Conservation (phyloP, 1,139 yeast species). For the Yamadazyma sp. region DNA sequence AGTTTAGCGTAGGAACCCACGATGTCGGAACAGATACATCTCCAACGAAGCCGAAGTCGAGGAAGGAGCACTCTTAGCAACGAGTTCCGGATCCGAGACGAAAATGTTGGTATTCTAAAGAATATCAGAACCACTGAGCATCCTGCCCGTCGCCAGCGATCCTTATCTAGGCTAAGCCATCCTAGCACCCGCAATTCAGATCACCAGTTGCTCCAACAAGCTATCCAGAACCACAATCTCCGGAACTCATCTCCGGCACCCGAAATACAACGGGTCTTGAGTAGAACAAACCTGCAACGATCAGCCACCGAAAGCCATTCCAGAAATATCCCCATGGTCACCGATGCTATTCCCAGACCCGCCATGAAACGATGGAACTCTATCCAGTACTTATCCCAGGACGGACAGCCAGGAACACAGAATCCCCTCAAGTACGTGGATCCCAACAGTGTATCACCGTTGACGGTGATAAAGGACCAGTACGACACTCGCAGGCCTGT, state of each 20-base stretch:
- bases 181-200: conserved; percentile 5
- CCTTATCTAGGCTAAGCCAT: conserved; percentile 12
- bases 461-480: conserved; percentile 30
- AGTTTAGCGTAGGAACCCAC: background rate
- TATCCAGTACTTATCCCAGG: conserved; percentile 14
- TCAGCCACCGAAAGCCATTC: conserved; percentile 1
- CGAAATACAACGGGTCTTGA: conserved; percentile 1
- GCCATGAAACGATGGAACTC: conserved; percentile 27
- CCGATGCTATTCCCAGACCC: conserved; percentile 15
- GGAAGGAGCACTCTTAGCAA: conserved; percentile 10
- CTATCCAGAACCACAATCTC: conserved; percentile 11
- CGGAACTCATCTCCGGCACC: conserved; percentile 9
- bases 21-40: conserved; percentile 3
- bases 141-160: conserved; percentile 11
- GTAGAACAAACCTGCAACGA: conserved; percentile 1
- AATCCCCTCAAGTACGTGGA: background rate
- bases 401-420: background rate
- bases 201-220: conserved; percentile 15
- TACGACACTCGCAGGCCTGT: conserved; percentile 28
- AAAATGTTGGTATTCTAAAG: conserved; percentile 6
- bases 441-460: conserved; percentile 25
- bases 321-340: conserved; percentile 23
- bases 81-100: conserved; percentile 13
- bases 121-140: conserved; percentile 5
- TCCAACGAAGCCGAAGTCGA: conserved; percentile 10